These are phyloP conservation scores for Gaeumannomyces tritici DNA, from an alignment of 2,329 filamentous ascomycete species.

Conservation along the genomic window DNA sequence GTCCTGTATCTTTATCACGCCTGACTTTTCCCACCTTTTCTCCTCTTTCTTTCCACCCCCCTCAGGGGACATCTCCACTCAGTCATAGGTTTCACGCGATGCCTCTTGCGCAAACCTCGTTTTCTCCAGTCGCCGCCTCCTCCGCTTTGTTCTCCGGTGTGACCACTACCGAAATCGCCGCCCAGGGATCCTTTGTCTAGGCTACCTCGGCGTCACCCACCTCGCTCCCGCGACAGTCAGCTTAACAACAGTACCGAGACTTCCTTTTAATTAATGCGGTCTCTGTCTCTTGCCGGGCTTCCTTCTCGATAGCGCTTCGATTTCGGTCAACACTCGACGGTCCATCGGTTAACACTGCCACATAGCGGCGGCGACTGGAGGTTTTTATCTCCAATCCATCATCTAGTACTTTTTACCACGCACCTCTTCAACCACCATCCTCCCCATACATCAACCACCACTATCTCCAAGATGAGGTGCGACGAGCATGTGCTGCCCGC, in stretches of 20 bases:
- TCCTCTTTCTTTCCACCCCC: constrained; percentile 1
- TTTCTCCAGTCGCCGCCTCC: constrained; percentile 50
- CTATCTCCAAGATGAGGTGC: constrained; percentile 46
- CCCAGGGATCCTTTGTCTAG: constrained; percentile 32
- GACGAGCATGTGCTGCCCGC: constrained; percentile 42
- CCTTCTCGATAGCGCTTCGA: constrained; percentile 20
- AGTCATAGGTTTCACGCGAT: constrained; percentile 31
- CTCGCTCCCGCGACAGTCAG: neutral
- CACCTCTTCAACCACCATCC: constrained; percentile 13
- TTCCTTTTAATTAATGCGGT: constrained; percentile 20
- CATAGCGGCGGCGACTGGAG: constrained; percentile 8
- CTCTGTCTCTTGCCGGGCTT: constrained; percentile 22
- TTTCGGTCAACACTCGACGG: constrained; percentile 7
- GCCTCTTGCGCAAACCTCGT: constrained; percentile 43
- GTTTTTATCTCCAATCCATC: constrained; percentile 9
- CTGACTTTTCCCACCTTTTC: neutral
- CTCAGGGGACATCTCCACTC: constrained; percentile 5
- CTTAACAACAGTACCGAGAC: constrained; percentile 3
- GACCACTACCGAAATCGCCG: constrained; percentile 44
- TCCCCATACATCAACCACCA: constrained; percentile 3
- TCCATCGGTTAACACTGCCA: constrained; percentile 7
- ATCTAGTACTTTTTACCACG: neutral
- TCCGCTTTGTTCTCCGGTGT: constrained; percentile 51
- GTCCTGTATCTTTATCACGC: constrained; percentile 6
- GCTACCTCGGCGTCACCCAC: constrained; percentile 26